Percentiles rank a stretch among this genome's conserved stretches.
Conservation (phyloP, 768 basidiomycete genomes). For the Termitomyces sp. region DNA sequence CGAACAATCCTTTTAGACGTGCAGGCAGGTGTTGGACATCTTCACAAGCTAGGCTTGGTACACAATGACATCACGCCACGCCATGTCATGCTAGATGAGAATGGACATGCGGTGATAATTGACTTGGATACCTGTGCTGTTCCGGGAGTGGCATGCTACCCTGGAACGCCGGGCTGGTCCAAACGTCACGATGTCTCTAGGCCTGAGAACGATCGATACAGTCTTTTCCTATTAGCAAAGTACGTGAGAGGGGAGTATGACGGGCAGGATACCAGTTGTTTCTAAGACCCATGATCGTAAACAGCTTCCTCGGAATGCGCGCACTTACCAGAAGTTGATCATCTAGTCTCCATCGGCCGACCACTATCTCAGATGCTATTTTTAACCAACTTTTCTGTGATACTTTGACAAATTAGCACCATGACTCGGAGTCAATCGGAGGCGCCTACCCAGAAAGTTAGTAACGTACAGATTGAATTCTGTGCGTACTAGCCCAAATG, state of each 20-base stretch:
- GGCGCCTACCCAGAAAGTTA: background rate
- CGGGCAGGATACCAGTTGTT: constrained; percentile 1
- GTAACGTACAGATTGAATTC: background rate
- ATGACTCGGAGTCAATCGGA: background rate
- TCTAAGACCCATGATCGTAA: background rate
- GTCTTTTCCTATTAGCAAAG: constrained; percentile 3
- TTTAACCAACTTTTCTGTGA: background rate
- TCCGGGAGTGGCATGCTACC: constrained; percentile 2
- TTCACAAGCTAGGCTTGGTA: constrained; percentile 3
- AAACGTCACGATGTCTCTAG: constrained; percentile 3
- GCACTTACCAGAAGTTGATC: background rate
- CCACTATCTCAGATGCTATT: background rate
- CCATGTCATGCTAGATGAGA: constrained; percentile 4
- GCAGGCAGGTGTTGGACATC: constrained; percentile 2
- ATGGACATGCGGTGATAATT: constrained; percentile 3
- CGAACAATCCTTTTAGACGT: background rate
- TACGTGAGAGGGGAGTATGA: constrained; percentile 6
- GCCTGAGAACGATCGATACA: constrained; percentile 3
- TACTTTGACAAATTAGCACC: background rate
- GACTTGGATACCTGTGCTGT: constrained; percentile 6
- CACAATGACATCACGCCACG: constrained; percentile 6
- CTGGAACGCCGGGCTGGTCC: constrained; percentile 6
- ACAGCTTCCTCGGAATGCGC: background rate
- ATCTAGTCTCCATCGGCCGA: background rate
- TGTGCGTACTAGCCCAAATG: no score